These are phyloP conservation scores for Diplosphaera chodatii DNA, from an alignment of 139 green algal genomes.

Conservation along the genomic window DNA sequence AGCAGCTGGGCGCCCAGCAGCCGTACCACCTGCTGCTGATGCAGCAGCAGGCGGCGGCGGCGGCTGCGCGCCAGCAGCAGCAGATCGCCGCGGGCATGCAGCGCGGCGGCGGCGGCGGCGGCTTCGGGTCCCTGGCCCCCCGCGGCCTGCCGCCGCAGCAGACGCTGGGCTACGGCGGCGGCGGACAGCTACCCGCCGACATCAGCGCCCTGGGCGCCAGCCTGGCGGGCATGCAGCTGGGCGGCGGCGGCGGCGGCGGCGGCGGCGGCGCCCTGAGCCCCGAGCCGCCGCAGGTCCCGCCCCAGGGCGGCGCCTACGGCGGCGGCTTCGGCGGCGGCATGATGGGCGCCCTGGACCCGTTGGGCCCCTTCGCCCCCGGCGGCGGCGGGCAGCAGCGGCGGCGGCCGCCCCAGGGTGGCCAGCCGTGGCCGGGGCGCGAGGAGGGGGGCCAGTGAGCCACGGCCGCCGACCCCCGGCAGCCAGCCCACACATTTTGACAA, in stretches of 20 bases:
- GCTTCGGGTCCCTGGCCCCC: too few species aligned
- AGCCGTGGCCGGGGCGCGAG: neutral
- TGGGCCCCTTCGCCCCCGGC: neutral
- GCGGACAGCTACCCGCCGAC: neutral
- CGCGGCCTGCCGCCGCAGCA: neutral
- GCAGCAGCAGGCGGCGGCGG: neutral
- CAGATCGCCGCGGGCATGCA: neutral
- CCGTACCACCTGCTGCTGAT: neutral
- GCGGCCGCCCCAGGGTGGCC: too few species aligned
- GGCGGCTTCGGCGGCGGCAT: too few species aligned
- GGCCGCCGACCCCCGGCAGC: too few species aligned
- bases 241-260: too few species aligned
- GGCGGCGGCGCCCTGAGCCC: neutral
- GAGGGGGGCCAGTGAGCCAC: neutral
- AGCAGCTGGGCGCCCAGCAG: neutral
- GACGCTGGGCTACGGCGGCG: neutral
- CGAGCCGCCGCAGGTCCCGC: neutral
- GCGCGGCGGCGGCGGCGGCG: too few species aligned
- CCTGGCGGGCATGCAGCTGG: neutral
- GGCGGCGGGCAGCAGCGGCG: neutral
- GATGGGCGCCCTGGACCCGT: too few species aligned
- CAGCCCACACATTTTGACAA: too few species aligned
- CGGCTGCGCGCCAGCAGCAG: neutral
- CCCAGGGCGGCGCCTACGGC: too few species aligned
- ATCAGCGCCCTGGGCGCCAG: neutral